phyloP scores from a whole-genome alignment of 345 rosid species.

The Euphorbia peplus region DNA sequence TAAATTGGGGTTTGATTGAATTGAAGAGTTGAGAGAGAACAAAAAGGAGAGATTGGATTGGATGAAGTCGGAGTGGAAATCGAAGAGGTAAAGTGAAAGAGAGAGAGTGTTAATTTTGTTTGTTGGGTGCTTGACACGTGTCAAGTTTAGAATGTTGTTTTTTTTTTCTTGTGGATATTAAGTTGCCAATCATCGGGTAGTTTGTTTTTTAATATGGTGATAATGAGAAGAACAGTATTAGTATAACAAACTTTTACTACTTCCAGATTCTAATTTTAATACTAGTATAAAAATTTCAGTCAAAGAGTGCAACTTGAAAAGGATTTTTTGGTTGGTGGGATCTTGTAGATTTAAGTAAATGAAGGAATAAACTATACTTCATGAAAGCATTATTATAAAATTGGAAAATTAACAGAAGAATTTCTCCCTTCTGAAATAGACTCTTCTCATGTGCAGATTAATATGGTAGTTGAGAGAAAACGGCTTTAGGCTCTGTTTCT shows the following conservation, averaged over 20 bases:
- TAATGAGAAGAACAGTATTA: background rate
- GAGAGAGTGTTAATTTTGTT: constrained; percentile 3
- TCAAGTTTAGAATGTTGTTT: background rate
- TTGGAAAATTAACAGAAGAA: too few relatives aligned
- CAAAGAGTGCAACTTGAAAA: too few relatives aligned
- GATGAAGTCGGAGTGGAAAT: constrained; percentile 7
- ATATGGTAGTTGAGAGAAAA: too few relatives aligned
- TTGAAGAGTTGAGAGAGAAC: background rate
- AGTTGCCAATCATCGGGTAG: background rate
- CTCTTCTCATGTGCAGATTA: too few relatives aligned
- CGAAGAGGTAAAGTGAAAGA: constrained; percentile 2
- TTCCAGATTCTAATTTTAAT: too few relatives aligned
- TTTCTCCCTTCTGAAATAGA: too few relatives aligned
- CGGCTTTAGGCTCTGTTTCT: too few relatives aligned
- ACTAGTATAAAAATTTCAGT: too few relatives aligned
- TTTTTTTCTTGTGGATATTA: background rate
- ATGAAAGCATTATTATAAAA: too few relatives aligned
- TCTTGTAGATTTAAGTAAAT: too few relatives aligned
- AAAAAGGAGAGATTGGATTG: background rate
- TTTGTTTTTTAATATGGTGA: background rate
- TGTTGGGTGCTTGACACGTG: constrained; percentile 22
- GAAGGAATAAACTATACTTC: too few relatives aligned
- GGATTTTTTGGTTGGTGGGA: too few relatives aligned
- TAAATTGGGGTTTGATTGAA: background rate
- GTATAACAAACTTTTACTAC: background rate